Evolutionary conservation across 352 stramenopile species (phyloP).

Genomic region (Phytophthora nicotianae): DNA sequence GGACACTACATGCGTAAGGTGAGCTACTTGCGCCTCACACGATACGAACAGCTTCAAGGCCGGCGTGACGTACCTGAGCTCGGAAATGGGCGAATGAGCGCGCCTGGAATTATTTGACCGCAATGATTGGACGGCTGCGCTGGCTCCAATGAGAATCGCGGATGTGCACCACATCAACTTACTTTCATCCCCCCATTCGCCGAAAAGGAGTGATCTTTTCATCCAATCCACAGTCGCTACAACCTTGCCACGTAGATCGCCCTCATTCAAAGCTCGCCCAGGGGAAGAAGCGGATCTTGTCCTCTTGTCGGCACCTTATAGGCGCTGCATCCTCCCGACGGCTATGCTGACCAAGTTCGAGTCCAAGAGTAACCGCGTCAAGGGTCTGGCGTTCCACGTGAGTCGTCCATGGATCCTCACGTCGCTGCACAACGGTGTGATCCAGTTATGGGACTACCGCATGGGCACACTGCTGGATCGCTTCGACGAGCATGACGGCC

Average conservation of each 20-base stretch:
- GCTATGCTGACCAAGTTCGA: slow-evolving; percentile 99
- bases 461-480: slow-evolving; percentile 99
- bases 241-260: slow-evolving; percentile 28
- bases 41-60: slow-evolving; percentile 1
- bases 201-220: slow-evolving; percentile 5
- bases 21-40: slow-evolving; percentile 8
- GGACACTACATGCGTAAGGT: neutral
- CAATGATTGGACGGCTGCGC: slow-evolving; percentile 29
- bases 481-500: slow-evolving; percentile 99
- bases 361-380: slow-evolving; percentile 99
- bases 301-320: neutral
- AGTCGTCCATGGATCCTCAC: slow-evolving; percentile 99
- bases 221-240: slow-evolving; percentile 12
- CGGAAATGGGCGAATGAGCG: slow-evolving; percentile 24
- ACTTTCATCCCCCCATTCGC: no score
- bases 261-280: slow-evolving; percentile 15
- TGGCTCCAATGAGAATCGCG: slow-evolving; percentile 26
- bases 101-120: slow-evolving; percentile 1
- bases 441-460: slow-evolving; percentile 99
- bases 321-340: neutral
- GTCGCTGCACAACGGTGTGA: slow-evolving; percentile 99
- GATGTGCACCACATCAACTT: slow-evolving; percentile 21
- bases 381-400: slow-evolving; percentile 99
- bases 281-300: slow-evolving; percentile 16
- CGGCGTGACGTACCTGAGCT: slow-evolving; percentile 15